These are phyloP conservation scores for Pseudogymnoascus sp. DNA, from an alignment of 2,329 filamentous ascomycete species.

Conservation along the genomic window DNA sequence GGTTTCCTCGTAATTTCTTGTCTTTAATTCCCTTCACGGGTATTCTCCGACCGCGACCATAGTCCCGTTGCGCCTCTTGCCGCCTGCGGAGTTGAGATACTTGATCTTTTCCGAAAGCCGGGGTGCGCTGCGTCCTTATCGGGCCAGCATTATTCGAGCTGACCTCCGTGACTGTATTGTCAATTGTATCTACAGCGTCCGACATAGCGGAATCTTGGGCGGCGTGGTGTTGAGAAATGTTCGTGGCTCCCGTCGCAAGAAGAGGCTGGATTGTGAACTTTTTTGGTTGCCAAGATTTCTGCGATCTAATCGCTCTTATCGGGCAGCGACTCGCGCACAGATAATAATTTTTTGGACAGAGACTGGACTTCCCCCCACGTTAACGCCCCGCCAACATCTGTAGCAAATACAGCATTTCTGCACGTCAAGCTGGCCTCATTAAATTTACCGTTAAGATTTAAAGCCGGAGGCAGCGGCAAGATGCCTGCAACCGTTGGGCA, in stretches of 20 bases:
- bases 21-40: slow-evolving; percentile 68
- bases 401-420: neutral
- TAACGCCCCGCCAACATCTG: neutral
- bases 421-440: slow-evolving; percentile 54
- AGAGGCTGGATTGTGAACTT: slow-evolving; percentile 8
- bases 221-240: slow-evolving; percentile 2
- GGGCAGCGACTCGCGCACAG: slow-evolving; percentile 7
- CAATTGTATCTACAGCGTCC: slow-evolving; percentile 14
- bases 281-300: slow-evolving; percentile 8
- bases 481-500: slow-evolving; percentile 70
- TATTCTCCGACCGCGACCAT: slow-evolving; percentile 76
- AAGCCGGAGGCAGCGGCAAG: slow-evolving; percentile 64
- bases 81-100: slow-evolving; percentile 35
- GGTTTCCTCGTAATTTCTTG: slow-evolving; percentile 78
- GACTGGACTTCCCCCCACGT: slow-evolving; percentile 5
- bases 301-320: slow-evolving; percentile 9
- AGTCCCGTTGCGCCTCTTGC: slow-evolving; percentile 61
- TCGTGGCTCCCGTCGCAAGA: neutral
- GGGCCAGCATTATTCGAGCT: slow-evolving; percentile 45
- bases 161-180: slow-evolving; percentile 10
- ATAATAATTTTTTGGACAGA: slow-evolving; percentile 9
- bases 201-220: slow-evolving; percentile 11
- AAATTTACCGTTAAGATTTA: slow-evolving; percentile 67
- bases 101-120: slow-evolving; percentile 32
- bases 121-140: slow-evolving; percentile 41